A percentile compares a stretch with the other conserved stretches of the same genome.
Conservation (phyloP, 495 filamentous ascomycete genomes). For the Terfezia claveryi region DNA sequence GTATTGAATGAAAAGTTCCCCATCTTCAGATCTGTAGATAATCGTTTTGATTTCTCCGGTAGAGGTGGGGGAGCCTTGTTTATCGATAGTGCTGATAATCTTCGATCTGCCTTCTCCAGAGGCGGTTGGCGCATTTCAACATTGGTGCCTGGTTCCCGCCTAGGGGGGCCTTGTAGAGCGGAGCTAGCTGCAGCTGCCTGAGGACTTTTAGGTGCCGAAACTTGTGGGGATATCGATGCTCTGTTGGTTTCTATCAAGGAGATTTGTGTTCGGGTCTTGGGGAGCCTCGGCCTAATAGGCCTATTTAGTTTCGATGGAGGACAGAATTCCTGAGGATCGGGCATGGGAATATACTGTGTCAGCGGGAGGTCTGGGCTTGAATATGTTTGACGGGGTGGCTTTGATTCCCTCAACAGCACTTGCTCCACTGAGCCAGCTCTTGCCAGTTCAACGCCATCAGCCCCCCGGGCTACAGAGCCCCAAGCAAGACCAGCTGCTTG, state of each 20-base stretch:
- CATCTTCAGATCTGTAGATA: background rate
- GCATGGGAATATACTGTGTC: background rate
- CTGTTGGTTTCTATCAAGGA: background rate
- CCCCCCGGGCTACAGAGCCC: conserved; percentile 31
- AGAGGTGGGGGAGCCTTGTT: background rate
- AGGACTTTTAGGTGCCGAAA: background rate
- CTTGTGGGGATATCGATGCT: background rate
- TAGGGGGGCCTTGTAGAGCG: too few species aligned
- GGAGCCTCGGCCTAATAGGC: background rate
- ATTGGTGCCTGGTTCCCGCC: too few species aligned
- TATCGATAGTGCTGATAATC: too few species aligned
- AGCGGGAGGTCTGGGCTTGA: background rate
- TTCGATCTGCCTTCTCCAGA: too few species aligned
- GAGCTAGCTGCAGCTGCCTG: background rate
- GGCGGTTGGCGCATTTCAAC: too few species aligned
- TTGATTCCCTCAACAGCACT: background rate
- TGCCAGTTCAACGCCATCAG: background rate
- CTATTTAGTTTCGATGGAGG: background rate
- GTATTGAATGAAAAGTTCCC: too few species aligned
- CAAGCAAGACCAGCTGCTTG: conserved; percentile 81
- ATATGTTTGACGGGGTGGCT: background rate
- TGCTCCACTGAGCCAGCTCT: background rate
- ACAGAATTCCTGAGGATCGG: background rate
- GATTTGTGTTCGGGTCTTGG: background rate
- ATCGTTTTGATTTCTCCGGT: background rate